Base-by-base conservation (phyloP, 768 basidiomycete genomes). In the Boletus pseudopeckii region DNA sequence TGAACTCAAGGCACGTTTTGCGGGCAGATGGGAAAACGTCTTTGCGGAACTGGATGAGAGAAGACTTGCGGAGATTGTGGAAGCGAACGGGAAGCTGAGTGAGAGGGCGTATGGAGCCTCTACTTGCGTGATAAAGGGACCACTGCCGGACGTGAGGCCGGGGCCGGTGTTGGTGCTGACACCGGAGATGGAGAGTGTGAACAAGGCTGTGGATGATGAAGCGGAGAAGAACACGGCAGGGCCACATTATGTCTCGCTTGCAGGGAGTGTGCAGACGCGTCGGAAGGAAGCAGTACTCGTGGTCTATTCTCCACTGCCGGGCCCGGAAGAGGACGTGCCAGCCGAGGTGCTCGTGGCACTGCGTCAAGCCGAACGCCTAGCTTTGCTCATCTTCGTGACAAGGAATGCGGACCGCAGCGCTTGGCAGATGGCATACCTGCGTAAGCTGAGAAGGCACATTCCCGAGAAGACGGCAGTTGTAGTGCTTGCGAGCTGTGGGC, bases 401-500 rank as follows among this genome's bases (percentile, higher is more conserved):
- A 76, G 84, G 7, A 85, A 84, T 54, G 85, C 79, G 15, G 74
- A 81, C 54, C 72, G 70, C 28, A 73, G 72, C 38, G 38, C 46
- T 11, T 87, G 85, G 84, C 85, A 85, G 67, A 51, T 75, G 45
- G 69, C 71, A 11, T 70, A 72, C 37, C 56, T 85, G 50, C 63
- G 44, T 55, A 59, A 34, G 57, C 76, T 38, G 41, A 69, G 18
- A 54, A 45, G 33, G 20, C 59, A 49, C 62, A 41, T 67, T 54
- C 18, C 51, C 8, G n/a, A 7, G 3, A 50, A 30, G 1, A 61
- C 69, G 17, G 70, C 71, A 17, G 65, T 84, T 33, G 72, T 84
- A 1, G 64, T 86, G 14, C 55, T 88, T 0, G 77, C 82, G 18
- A 85, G 81, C 36, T 85, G 85, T 61, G 80, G 77, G n/a, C 86